Evolutionary conservation across 2,329 filamentous ascomycete species (phyloP), one percentile per base, ranked within the genome.

Genomic region (Cordyceps cateniannulata): DNA sequence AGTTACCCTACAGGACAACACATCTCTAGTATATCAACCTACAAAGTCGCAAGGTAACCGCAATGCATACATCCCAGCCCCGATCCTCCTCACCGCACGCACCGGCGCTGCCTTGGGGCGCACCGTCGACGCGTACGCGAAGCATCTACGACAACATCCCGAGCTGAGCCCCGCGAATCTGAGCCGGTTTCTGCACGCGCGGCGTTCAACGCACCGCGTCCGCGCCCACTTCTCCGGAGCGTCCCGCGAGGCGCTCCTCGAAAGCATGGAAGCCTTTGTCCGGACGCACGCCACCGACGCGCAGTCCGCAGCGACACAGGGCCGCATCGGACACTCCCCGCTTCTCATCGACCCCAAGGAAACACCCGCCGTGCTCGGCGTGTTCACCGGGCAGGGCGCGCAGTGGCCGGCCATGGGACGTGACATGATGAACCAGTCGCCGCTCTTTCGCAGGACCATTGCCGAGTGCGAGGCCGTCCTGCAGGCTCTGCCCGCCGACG

Each of bases 341-440:
- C 22, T 44, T 16, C 42, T 29, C 27, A 45, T 27, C 22, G n/a
- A 56, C 24, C 18, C 40, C 2, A 45, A 56, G 12, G 40, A 32
- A 18, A 12, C 9, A 3, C 51, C 51, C 4, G 42, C 27, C 14
- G 32, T 60, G 8, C 44, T 56, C 2, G 60, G 60, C 7, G 51
- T 69, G 18, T 69, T 74, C 59, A 73, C 71, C 5, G 72, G 72
- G 12, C 72, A 73, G 57, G 72, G 72, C n/a, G 72, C 70, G 2
- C 70, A 71, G 61, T 71, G 67, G 67, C 45, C 61, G 40, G 63
- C 57, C 24, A 71, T 74, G 72, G 71, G 71, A 25, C 63, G 66
- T 2, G 69, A 70, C 60, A 65, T 73, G 62, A 64, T 50, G 50
- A 54, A 3, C n/a, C 35, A 0, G 12, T 65, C 64, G 0, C 12